Evolutionary conservation across 2,329 filamentous ascomycete genomes (phyloP), one percentile per base, ranked within the genome.

Genomic region (Colletotrichum sp.): DNA sequence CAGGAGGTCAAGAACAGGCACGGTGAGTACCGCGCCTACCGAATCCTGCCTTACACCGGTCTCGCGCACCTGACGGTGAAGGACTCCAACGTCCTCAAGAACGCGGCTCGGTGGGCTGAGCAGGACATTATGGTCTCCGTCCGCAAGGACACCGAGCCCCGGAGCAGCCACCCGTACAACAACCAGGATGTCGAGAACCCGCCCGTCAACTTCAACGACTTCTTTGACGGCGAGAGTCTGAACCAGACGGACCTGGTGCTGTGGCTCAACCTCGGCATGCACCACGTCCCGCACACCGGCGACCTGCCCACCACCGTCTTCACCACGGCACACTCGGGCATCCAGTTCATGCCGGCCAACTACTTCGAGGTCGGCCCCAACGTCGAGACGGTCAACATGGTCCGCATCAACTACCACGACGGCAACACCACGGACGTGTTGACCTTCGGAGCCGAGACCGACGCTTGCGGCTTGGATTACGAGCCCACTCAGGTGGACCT

Each of bases 181-280:
- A 85, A 81, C 64, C 85, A 87, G 77, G 84, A 88, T 34, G 82
- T 85, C 1, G 52, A 83, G 5, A 85, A 90, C 68, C 90, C 90
- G 7, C 83, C 88, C 5, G 81, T 91, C 24, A 84, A 91, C 78
- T 91, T 92, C 77, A 80, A 81, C 55, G 84, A 86, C 32, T 90
- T 90, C 80, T 86, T 89, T 86, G 71, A 76, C 55, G 71, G 75
- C 66, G 75, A 89, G 79, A 81, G 77, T 12, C 79, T 88, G 5
- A 78, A 81, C 55, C 84, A 89, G 66, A 75, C 71, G 18, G 75
- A 76, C 15, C 52, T 89, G 13, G 89, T 91, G 4, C 69, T 91
- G 15, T 91, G 88, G 86, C 85, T 91, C 75, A 91, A 86, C 76
- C 78, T 86, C 9, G 90, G 90, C 18, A 91, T 90, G 87, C 89